Evolutionary conservation across 148 eudicot species (phyloP).

Genomic region (Tetragonia tetragonoides): DNA sequence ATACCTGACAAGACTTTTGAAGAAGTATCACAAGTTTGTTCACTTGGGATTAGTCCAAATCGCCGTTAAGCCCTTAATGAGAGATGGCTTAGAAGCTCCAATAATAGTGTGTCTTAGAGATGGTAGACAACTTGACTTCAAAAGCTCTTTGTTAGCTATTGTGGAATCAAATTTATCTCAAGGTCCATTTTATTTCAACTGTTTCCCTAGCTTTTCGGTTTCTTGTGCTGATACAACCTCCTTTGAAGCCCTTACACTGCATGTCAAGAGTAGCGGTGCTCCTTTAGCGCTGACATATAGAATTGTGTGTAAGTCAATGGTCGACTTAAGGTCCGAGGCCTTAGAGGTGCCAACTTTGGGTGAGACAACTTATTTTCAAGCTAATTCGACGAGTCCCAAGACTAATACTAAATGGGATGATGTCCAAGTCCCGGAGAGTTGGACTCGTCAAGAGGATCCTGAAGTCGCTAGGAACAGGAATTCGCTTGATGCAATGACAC

Average conservation of each 20-base stretch:
- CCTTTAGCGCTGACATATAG: slow-evolving; percentile 22
- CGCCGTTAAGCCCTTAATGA: slow-evolving; percentile 6
- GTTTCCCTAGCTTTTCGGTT: slow-evolving; percentile 22
- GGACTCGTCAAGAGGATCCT: neutral
- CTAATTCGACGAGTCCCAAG: neutral
- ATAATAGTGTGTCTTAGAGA: slow-evolving; percentile 20
- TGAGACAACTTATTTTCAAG: slow-evolving; percentile 11
- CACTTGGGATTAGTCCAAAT: slow-evolving; percentile 25
- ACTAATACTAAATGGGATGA: slow-evolving; percentile 18
- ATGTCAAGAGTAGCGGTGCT: slow-evolving; percentile 9
- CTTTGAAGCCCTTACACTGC: neutral
- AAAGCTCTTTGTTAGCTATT: slow-evolving; percentile 20
- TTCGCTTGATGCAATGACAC: neutral
- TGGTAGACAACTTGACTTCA: slow-evolving; percentile 1
- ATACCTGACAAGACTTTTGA: neutral
- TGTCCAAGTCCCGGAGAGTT: slow-evolving; percentile 8
- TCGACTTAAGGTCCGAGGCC: slow-evolving; percentile 11
- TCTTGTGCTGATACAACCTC: neutral
- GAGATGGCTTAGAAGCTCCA: slow-evolving; percentile 18
- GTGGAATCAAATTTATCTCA: slow-evolving; percentile 19
- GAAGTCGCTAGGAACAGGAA: neutral
- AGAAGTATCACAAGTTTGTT: slow-evolving; percentile 21
- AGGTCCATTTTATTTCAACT: slow-evolving; percentile 20
- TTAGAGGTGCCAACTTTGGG: slow-evolving; percentile 10
- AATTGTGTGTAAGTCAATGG: slow-evolving; percentile 26